Base-by-base conservation (phyloP, 116 monocot genomes). In the Trichopus zeylanicus region DNA sequence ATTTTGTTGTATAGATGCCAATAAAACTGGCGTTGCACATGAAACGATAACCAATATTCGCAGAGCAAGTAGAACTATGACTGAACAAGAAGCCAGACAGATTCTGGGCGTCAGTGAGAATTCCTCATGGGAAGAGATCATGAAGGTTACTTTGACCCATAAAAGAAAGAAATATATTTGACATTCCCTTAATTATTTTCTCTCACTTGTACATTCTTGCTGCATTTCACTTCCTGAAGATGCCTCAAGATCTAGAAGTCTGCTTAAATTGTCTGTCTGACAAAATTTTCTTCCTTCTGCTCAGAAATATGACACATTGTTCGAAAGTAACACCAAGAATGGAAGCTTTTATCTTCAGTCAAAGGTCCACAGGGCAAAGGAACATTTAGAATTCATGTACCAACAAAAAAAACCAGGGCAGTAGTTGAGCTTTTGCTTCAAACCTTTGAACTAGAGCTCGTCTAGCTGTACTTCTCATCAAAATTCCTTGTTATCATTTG, bases 331-430 rank as follows among this genome's bases (percentile, higher is more conserved):
- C 59, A 67, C 67, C 1, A 70, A 76, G 56, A 67, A 51, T 39
- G 80, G 85, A 59, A 85, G 85, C 77, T 81, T 85, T 64, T 85
- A 85, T 35, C 74, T 80, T 13, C 85, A 85, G 26, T 85, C 85
- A 0, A 85, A 85, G 65, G 77, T 85, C 55, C 85, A 85, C 12
- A 73, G 81, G 57, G 85, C 80, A 4, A 85, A 85, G 58, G 85
- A 85, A 53, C 70, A 76, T 26, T 55, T 85, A 61, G 85, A 85
- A 65, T 46, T 59, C 51, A 63, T 71, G 5, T 81, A 85, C 64
- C 76, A 77, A 32, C 69, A 64, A 53, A 71, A 77, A n/a, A 12
- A 58, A 37, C 30, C 51, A 62, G 55, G 64, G 57, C 33, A 62
- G 47, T 1, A 55, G 60, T 51, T 65, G 65, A 73, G 27, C 18